Evolutionary conservation across 163 green algal genomes (phyloP), one percentile per base, ranked within the genome.

Genomic region (Volvox carteri): DNA sequence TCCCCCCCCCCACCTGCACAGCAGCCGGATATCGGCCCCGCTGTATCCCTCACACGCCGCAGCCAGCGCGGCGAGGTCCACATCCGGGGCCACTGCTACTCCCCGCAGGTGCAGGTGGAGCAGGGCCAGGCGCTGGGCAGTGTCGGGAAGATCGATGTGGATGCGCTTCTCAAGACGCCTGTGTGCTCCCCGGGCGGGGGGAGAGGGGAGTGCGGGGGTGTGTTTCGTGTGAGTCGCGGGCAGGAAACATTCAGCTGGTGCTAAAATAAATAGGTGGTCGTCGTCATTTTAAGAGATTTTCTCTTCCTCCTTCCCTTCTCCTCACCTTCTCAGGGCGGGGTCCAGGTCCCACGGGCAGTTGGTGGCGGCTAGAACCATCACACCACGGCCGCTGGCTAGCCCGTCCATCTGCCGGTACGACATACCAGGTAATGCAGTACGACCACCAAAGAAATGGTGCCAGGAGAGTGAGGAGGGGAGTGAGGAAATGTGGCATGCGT

Each of bases 291-390:
- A n/a, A n/a, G n/a, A n/a, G n/a, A n/a, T 58, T 58, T 58, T 58
- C 48, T 58, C 48, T 14, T 14, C 48, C 48, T 58, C 48, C 48
- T 58, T 58, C 48, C 48, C 48, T 58, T 58, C 48, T 14, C 48
- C 50, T 11, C 23, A 85, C 76, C 76, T 73, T 8, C 87, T 78
- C 85, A 98, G 90, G 16, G 96, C 96, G 85, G 98, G 95, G 75
- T 98, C 96, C 7, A 98, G 91, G 85, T 98, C 95, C 96, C 95
- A 97, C 25, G 96, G 96, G 83, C 95, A 97, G 90, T 98, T 98
- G 52, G 96, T 98, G 67, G 96, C 96, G 3, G 95, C 96, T 35
- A 98, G 92, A 37, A 98, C 94, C 96, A 98, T 97, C 33, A 98
- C 77, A 41, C 76, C 76, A 8, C 76, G 76, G 1, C 81, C 84